Evolutionary conservation across 306 rosid species (phyloP).

Genomic region (Lathyrus tuberosus): DNA sequence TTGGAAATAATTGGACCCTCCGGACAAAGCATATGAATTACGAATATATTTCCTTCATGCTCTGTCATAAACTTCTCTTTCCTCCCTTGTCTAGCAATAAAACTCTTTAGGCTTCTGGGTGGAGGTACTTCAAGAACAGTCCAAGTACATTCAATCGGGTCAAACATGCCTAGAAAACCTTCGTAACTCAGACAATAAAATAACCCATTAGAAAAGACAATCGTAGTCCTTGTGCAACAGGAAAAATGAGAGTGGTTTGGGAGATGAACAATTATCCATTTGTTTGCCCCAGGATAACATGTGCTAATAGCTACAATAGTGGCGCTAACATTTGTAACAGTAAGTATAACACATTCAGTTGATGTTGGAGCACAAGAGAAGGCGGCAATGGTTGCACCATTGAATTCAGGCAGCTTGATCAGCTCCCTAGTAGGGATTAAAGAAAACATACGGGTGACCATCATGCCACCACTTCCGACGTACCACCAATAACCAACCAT

Average conservation of each 20-base stretch:
- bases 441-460: slow-evolving; percentile 58
- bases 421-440: slow-evolving; percentile 67
- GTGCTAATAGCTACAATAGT: slow-evolving; percentile 74
- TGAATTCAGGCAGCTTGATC: slow-evolving; percentile 68
- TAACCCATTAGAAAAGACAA: slow-evolving; percentile 73
- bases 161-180: slow-evolving; percentile 80
- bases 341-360: slow-evolving; percentile 64
- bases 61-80: slow-evolving; percentile 78
- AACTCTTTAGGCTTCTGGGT: slow-evolving; percentile 70
- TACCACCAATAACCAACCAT: slow-evolving; percentile 77
- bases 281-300: slow-evolving; percentile 67
- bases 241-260: slow-evolving; percentile 73
- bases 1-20: slow-evolving; percentile 72
- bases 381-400: slow-evolving; percentile 62
- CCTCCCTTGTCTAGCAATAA: slow-evolving; percentile 73
- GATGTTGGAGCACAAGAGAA: slow-evolving; percentile 83
- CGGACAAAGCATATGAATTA: slow-evolving; percentile 63
- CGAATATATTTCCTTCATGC: slow-evolving; percentile 64
- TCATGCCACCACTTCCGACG: slow-evolving; percentile 33
- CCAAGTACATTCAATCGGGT: slow-evolving; percentile 63
- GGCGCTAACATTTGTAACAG: slow-evolving; percentile 66
- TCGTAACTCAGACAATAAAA: slow-evolving; percentile 76
- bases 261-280: slow-evolving; percentile 68
- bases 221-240: slow-evolving; percentile 74
- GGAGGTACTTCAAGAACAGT: slow-evolving; percentile 72